Percentiles rank a stretch among this genome's conserved stretches.
These are phyloP conservation scores for Phytophthora rubi DNA, from an alignment of 352 stramenopile genomes.

Conservation along the genomic window DNA sequence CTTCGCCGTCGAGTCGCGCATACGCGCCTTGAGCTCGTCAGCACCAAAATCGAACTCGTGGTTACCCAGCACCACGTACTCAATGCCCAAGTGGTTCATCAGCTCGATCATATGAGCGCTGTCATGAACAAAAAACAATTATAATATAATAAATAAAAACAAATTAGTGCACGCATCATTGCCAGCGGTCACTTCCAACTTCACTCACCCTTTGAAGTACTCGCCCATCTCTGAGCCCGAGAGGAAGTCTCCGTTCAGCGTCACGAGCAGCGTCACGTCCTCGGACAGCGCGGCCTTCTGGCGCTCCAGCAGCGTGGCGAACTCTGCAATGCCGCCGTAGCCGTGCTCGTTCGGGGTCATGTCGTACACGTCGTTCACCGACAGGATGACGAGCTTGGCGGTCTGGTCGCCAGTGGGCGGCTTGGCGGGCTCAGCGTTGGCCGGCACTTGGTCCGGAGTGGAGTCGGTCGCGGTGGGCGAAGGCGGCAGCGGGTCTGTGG, in stretches of 20 bases:
- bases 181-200: background rate
- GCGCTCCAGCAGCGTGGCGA: constrained; percentile 65
- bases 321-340: constrained; percentile 62
- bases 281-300: constrained; percentile 49
- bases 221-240: constrained; percentile 70
- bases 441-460: constrained; percentile 3
- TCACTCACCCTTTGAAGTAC: constrained; percentile 66
- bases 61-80: constrained; percentile 82
- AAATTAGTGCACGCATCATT: constrained; percentile 7
- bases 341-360: constrained; percentile 70
- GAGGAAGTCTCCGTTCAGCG: constrained; percentile 82
- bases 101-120: constrained; percentile 83
- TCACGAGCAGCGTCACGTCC: constrained; percentile 67
- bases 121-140: background rate
- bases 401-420: constrained; percentile 27
- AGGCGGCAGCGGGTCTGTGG: constrained; percentile 19
- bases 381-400: constrained; percentile 60
- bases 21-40: constrained; percentile 54
- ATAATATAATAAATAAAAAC: no score
- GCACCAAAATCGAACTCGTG: constrained; percentile 85
- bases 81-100: constrained; percentile 73
- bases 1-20: constrained; percentile 66
- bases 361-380: constrained; percentile 82
- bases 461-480: constrained; percentile 14
- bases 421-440: constrained; percentile 14